These are phyloP conservation scores for Abelmoschus esculentus DNA, from an alignment of 345 rosid genomes.

Conservation along the genomic window DNA sequence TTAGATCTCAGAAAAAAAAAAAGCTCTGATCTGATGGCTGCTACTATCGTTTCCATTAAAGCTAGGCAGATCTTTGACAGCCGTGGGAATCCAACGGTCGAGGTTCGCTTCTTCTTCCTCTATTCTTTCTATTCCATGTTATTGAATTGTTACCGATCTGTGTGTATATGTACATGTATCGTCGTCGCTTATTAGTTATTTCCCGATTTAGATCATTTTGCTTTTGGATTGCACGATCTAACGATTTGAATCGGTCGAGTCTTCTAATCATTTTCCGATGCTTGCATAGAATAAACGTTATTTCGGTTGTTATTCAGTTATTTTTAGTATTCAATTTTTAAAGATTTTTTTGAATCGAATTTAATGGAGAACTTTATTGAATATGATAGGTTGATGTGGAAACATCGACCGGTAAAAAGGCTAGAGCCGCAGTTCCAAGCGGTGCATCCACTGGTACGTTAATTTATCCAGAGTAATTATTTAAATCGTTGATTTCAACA, in stretches of 20 bases:
- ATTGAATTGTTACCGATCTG: conserved; percentile 15
- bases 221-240: neutral
- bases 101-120: conserved; percentile 35
- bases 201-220: conserved; percentile 10
- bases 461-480: neutral
- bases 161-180: neutral
- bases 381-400: conserved; percentile 50
- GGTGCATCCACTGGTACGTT: conserved; percentile 93
- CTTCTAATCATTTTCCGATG: neutral
- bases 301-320: neutral
- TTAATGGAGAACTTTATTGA: neutral
- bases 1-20: conserved; percentile 1
- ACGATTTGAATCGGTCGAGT: neutral
- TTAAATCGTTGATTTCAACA: neutral
- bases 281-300: neutral
- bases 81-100: conserved; percentile 98
- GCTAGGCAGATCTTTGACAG: conserved; percentile 98
- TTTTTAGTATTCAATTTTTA: neutral
- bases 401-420: conserved; percentile 43
- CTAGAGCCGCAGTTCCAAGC: conserved; percentile 90
- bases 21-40: conserved; percentile 34
- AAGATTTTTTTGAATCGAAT: neutral
- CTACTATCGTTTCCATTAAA: conserved; percentile 49
- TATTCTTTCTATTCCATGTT: conserved; percentile 8
- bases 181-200: neutral